phyloP scores from a whole-genome alignment of 805 yeast species.

The Ogataea allantospora region DNA sequence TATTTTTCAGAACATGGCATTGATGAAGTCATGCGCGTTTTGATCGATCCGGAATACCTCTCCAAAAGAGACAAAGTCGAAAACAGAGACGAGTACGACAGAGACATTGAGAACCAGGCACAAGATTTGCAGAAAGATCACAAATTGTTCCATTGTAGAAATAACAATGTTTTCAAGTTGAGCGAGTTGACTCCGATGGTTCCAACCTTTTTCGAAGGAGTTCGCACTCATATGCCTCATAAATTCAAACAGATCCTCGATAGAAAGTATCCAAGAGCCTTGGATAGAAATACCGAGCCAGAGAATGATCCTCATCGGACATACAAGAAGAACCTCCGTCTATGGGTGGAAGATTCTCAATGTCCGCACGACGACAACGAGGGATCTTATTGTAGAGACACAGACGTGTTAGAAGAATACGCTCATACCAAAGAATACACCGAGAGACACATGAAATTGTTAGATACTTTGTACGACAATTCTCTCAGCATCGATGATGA shows the following conservation, averaged over 20 bases:
- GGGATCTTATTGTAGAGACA: conserved; percentile 32
- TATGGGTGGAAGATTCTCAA: conserved; percentile 47
- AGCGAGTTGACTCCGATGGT: conserved; percentile 50
- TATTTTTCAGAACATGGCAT: conserved; percentile 19
- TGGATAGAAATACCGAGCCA: conserved; percentile 36
- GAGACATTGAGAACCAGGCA: conserved; percentile 11
- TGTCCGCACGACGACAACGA: conserved; percentile 28
- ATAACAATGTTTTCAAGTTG: conserved; percentile 48
- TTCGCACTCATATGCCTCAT: conserved; percentile 52
- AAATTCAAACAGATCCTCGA: conserved; percentile 40
- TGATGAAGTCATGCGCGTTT: conserved; percentile 18
- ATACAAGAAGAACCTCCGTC: conserved; percentile 50
- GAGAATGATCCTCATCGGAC: conserved; percentile 40
- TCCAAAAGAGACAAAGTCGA: conserved; percentile 12
- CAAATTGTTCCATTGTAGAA: conserved; percentile 48
- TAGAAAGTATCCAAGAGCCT: conserved; percentile 47
- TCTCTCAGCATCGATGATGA: conserved; percentile 21
- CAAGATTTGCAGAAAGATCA: conserved; percentile 24
- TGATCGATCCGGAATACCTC: conserved; percentile 23
- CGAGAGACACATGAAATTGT: conserved; percentile 21
- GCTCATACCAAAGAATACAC: conserved; percentile 31
- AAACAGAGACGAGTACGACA: conserved; percentile 19
- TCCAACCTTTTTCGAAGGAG: conserved; percentile 53
- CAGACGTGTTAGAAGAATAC: conserved; percentile 32
- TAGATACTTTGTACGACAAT: conserved; percentile 12